Evolutionary conservation across 345 rosid species (phyloP), one percentile per base, ranked within the genome.

Genomic region (Brassica nigra): DNA sequence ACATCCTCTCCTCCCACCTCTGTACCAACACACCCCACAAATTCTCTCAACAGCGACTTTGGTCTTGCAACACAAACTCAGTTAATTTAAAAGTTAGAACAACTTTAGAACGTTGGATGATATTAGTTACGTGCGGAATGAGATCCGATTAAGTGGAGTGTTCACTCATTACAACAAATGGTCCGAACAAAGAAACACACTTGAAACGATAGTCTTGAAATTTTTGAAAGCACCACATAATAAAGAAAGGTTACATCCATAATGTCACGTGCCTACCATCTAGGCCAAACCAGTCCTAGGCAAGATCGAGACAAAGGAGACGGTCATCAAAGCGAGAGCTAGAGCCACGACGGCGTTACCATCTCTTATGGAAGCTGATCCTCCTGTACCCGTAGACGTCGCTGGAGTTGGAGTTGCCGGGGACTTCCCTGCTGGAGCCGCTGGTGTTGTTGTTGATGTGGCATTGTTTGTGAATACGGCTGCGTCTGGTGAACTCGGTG

Each of bases 401-500:
- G 57, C 67, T 4, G 83, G 75, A 68, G 79, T 66, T 4, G 83
- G 75, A 68, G 79, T 15, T 37, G 61, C 70, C 3, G 83, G 75
- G 62, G 65, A 59, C 1, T 79, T 29, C 6, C 84, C 71, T 20
- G 72, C 7, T 7, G 86, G 78, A 1, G 83, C 33, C 3, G 55
- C n/a, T 0, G 82, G 14, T 12, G 84, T 5, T 1, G 83, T 8
- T 6, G 88, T 6, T 30, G 61, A 54, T 3, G 85, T 33, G 55
- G 86, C 63, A 3, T 85, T 23, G 18, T 86, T 14, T 8, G 92
- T 34, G 4, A 93, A 95, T 70, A 88, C 81, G 7, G 90, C 90
- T 14, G 90, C 93, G 6, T 88, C 97, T 12, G 99, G 92, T 2
- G 99, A 95, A 82, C 76, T 85, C 0, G 97, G 92, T 57, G 95